A percentile compares a stretch with the other conserved stretches of the same genome.
These are phyloP conservation scores for Dictyostelium capitatum DNA, from an alignment of 78 protist genomes.

Conservation along the genomic window DNA sequence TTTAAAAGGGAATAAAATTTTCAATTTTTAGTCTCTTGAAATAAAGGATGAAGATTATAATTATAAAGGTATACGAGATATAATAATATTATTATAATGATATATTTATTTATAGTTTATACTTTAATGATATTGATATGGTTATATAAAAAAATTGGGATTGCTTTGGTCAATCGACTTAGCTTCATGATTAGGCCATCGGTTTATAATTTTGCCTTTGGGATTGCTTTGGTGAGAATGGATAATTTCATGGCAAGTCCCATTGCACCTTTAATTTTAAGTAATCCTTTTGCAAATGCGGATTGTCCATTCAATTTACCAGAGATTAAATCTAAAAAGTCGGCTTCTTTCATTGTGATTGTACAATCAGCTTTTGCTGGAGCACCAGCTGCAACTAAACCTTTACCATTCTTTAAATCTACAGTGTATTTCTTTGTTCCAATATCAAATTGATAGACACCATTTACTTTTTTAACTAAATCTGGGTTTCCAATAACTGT, in stretches of 20 bases:
- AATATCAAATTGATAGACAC: conserved; percentile 78
- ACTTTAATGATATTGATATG: no score
- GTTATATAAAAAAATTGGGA: no score
- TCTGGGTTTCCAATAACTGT: conserved; percentile 52
- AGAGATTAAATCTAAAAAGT: conserved; percentile 52
- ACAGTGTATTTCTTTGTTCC: conserved; percentile 67
- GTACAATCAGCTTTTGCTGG: conserved; percentile 80
- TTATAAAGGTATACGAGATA: no score
- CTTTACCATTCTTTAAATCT: conserved; percentile 77
- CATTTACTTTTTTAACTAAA: conserved; percentile 62
- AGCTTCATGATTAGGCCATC: no score
- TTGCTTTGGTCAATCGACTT: no score
- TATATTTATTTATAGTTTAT: no score
- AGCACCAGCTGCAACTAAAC: conserved; percentile 51
- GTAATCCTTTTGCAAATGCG: conserved; percentile 62
- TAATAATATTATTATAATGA: no score
- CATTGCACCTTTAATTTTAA: conserved; percentile 80
- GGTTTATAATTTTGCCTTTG: conserved; percentile 42
- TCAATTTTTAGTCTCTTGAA: no score
- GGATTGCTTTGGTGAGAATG: conserved; percentile 30
- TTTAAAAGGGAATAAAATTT: no score
- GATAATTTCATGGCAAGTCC: conserved; percentile 80
- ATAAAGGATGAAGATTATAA: no score
- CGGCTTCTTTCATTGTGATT: conserved; percentile 53
- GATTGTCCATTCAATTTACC: conserved; percentile 79